Base-by-base conservation (phyloP, 164 flowering plant genomes). In the Tetracentron sinense region DNA sequence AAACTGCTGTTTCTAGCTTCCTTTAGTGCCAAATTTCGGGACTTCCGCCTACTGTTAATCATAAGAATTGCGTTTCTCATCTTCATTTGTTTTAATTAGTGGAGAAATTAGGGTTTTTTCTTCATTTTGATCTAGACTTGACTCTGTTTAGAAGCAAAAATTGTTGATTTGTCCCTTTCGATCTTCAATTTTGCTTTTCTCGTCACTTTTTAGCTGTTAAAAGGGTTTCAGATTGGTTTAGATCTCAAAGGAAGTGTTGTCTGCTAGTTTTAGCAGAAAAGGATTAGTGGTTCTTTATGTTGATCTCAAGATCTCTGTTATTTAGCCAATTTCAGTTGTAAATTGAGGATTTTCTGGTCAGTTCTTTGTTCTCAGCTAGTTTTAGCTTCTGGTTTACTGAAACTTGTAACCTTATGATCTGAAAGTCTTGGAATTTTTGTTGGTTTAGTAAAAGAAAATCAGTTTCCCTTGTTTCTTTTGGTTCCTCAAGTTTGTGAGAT, bases 11-110 rank as follows among this genome's bases (percentile, higher is more conserved):
- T 62, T 67, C 57, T 56, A 58, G 66, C 70, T 62, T 28, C 62
- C 56, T 73, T 69, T 66, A 22, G 63, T 26, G 28, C 29, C 30
- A 58, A 58, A 66, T 49, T 66, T 58, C 3, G 29, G 55, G 46
- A 19, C 23, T 57, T 25, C 59, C 56, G 55, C 20, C 60, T 23
- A 17, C 48, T 33, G 30, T 2, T 44, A 1, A 15, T 47, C 21
- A 25, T 30, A 62, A 19, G 19, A 30, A 35, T 7, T 62, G 3
- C 8, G 31, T 20, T 42, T 54, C 28, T 29, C 12, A 12, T 7
- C 11, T 1, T 38, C 14, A 16, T 38, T 38, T 31, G 15, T 20
- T 31, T 1, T 6, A 29, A 14, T 30, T 23, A 5, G n/a, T 19
- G 22, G 14, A 2, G 2, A 14, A 56, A n/a, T n/a, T 27, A 15